Base-by-base conservation (phyloP, 129 eudicot species). In the Helichrysum umbraculigerum region DNA sequence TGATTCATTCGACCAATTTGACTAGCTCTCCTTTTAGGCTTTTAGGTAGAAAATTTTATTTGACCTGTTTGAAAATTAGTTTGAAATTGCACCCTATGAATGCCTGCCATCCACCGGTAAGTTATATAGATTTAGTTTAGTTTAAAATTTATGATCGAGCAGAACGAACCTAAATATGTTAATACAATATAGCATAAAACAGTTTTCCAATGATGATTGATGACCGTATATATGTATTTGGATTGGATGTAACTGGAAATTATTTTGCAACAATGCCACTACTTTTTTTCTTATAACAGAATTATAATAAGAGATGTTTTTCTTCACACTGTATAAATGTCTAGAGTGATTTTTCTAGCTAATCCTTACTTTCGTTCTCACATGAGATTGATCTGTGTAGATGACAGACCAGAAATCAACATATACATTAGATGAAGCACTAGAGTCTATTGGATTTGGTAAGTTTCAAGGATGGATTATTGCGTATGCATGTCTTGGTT, bases 351-450 rank as follows among this genome's bases (percentile, higher is more conserved):
- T 30, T 22, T 56, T 62, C 20, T 56, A 20, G 71, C 78, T 29
- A 74, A 42, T n/a, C 16, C 35, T 59, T 78, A 60, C 47, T 54
- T 61, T 4, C 33, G 54, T 78, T 21, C 6, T 66, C 68, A 72
- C 52, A 72, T 52, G 59, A 35, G 47, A 41, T 64, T 52, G 15
- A 72, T 64, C 60, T 51, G 56, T 78, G 67, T 68, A 85, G 92
- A 83, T 85, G 83, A 62, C 29, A 14, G 81, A 80, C 17, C 66
- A 76, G 19, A 76, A 77, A 21, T 29, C 77, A 30, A 75, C 81
- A 51, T 91, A 88, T 72, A 91, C 92, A 29, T 35, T 88, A 67
- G 97, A 91, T 79, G 90, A 91, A 74, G 97, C 97, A 71, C 94
- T 91, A 69, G 50, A 76, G 15, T 82, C 74, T 2, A 75, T 88